Conservation (phyloP, 176 grass and related monocot genomes). For the Thinopyrum elongatum region DNA sequence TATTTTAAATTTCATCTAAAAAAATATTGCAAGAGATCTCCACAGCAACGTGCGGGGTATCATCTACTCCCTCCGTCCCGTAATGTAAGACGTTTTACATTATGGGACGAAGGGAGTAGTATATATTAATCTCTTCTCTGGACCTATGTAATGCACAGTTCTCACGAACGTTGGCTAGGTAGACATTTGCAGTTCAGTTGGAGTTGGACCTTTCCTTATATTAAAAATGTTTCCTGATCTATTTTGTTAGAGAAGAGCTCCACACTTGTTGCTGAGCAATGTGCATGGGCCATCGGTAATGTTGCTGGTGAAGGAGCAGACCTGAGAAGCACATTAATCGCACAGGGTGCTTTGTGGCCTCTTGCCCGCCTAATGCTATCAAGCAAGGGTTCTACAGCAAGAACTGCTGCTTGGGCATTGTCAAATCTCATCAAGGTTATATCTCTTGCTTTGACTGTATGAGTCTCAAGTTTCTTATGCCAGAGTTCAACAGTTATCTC, state of each 20-base stretch:
- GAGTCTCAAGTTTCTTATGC: slow-evolving; percentile 13
- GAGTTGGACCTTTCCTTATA: slow-evolving; percentile 7
- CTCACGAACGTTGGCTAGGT: not conserved
- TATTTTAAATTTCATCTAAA: too few relatives aligned
- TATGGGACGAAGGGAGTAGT: too few relatives aligned
- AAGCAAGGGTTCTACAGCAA: slow-evolving; percentile 73
- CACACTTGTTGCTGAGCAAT: slow-evolving; percentile 75
- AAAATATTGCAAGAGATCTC: too few relatives aligned
- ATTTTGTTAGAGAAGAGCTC: slow-evolving; percentile 88
- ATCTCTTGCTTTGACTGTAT: not conserved
- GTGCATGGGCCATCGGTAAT: slow-evolving; percentile 95
- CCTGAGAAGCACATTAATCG: slow-evolving; percentile 78
- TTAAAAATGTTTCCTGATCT: slow-evolving; percentile 25
- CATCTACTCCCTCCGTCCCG: too few relatives aligned
- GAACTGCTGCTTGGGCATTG: slow-evolving; percentile 92
- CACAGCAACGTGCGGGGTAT: too few relatives aligned
- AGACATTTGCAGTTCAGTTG: not conserved
- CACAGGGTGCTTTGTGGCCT: slow-evolving; percentile 82
- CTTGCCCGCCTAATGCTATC: slow-evolving; percentile 77
- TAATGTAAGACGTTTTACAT: too few relatives aligned
- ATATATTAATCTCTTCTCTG: slow-evolving; percentile 13
- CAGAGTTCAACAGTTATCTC: not conserved
- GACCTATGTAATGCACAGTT: not conserved
- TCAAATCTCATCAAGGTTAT: slow-evolving; percentile 98
- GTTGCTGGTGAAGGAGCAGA: slow-evolving; percentile 94